These are phyloP conservation scores for Ophiocordyceps sinensis DNA, from an alignment of 2,329 filamentous ascomycete species.

Conservation along the genomic window DNA sequence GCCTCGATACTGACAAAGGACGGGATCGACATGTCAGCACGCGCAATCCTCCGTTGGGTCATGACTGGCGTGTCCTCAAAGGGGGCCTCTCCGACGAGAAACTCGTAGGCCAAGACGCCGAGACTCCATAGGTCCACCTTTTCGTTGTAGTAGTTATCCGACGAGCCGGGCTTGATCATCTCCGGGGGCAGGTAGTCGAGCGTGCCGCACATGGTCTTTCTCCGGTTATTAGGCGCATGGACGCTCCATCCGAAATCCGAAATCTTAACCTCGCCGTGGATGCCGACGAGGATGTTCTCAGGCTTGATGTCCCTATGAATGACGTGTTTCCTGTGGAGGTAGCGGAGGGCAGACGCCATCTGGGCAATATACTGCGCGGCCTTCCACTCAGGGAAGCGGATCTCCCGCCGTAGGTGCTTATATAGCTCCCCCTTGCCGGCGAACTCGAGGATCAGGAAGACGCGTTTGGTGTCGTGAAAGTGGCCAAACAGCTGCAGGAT, in stretches of 20 bases:
- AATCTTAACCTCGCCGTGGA: constrained; percentile 97
- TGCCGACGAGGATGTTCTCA: constrained; percentile 37
- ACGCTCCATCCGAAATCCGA: constrained; percentile 98
- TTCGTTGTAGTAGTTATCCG: constrained; percentile 82
- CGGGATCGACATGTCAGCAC: constrained; percentile 85
- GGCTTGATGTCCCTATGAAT: constrained; percentile 21
- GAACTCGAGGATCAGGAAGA: constrained; percentile 60
- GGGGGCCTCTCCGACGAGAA: constrained; percentile 86
- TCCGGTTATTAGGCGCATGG: constrained; percentile 85
- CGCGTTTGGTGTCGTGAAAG: constrained; percentile 57
- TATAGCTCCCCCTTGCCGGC: constrained; percentile 52
- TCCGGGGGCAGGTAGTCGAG: constrained; percentile 95
- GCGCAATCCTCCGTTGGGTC: constrained; percentile 80
- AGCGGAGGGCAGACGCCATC: constrained; percentile 35
- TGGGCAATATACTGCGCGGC: constrained; percentile 60
- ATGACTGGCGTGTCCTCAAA: constrained; percentile 93
- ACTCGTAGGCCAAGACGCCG: constrained; percentile 91
- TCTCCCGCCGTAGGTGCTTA: constrained; percentile 53
- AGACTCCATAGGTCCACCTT: constrained; percentile 96
- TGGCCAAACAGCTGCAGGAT: constrained; percentile 49
- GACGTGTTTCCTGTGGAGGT: constrained; percentile 17
- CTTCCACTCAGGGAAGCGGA: constrained; percentile 53
- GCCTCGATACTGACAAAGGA: constrained; percentile 84
- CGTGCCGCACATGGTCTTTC: constrained; percentile 93
- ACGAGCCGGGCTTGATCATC: constrained; percentile 75